A percentile compares a stretch with the other conserved stretches of the same genome.
Evolutionary conservation across 345 rosid genomes (phyloP).

Genomic region (Psidium friedrichsthalianum): DNA sequence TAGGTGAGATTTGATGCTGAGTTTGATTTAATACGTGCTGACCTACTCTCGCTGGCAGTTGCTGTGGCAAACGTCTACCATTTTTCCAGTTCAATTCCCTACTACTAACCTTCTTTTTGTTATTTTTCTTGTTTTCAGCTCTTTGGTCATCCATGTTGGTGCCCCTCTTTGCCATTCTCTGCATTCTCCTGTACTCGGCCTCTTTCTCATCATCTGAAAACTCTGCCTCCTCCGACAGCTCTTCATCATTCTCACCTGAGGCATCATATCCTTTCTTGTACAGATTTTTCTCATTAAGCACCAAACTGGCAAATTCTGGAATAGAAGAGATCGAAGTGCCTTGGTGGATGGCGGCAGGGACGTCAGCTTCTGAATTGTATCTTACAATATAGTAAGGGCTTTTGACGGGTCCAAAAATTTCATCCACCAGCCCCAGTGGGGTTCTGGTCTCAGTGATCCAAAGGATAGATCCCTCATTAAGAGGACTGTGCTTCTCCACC

Average conservation of each 20-base stretch:
- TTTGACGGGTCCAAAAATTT: conserved; percentile 91
- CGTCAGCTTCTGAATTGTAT: conserved; percentile 81
- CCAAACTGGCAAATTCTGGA: conserved; percentile 63
- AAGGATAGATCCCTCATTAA: conserved; percentile 72
- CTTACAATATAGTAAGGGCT: conserved; percentile 79
- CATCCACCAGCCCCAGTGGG: conserved; percentile 78
- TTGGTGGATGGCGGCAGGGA: conserved; percentile 47
- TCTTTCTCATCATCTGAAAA: conserved; percentile 98
- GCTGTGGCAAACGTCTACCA: conserved; percentile 15
- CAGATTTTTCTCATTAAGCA: conserved; percentile 59
- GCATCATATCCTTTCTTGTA: conserved; percentile 95
- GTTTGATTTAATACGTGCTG: conserved; percentile 11
- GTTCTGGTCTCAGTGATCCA: conserved; percentile 66
- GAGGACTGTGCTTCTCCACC: conserved; percentile 63
- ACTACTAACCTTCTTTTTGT: conserved; percentile 38
- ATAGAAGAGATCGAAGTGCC: conserved; percentile 70
- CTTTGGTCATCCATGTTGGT: conserved; percentile 25
- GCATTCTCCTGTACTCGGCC: conserved; percentile 59
- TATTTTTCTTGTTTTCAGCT: conserved; percentile 28
- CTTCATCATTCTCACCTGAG: conserved; percentile 93
- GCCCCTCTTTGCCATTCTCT: conserved; percentile 64
- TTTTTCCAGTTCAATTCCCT: conserved; percentile 33
- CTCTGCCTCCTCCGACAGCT: conserved; percentile 63
- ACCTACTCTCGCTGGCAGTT: conserved; percentile 8
- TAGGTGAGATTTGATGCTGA: conserved; percentile 10